Base-by-base conservation (phyloP, 768 basidiomycete species). In the Leccinum obscurum region DNA sequence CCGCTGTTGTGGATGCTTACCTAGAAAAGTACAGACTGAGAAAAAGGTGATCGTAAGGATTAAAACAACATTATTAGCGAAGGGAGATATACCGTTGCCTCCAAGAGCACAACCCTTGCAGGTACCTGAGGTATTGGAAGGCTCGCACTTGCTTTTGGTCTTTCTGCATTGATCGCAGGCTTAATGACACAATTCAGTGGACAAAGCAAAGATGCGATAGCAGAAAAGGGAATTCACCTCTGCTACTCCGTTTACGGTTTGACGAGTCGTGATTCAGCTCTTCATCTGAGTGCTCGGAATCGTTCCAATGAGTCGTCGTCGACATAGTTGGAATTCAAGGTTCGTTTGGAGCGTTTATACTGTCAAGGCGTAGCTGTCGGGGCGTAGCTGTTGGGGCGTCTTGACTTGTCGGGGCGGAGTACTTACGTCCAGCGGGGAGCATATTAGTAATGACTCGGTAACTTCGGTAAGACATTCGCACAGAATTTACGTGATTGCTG, bases 81-180 rank as follows among this genome's bases (percentile, higher is more conserved):
- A 44, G 11, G 32, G 0, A 35, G 64, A 76, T 76, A 70, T 66
- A 85, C 83, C 79, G 64, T 81, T 84, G 37, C 81, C 85, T 50
- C 80, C 79, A 63, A 82, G 71, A 54, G 80, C 76, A 75, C 86
- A 89, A 66, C 83, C 90, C 73, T 83, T 89, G 75, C 85, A 91
- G 22, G 77, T 75, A 17, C 77, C 77, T 20, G 83, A 81, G 6
- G 78, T 78, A 4, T 55, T 64, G 35, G 75, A 77, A 52, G 85
- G 82, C 68, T 92, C 90, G 69, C 92, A 93, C 72, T 93, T 92
- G 77, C 88, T 89, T 76, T 93, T 94, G 7, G 89, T 89, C 77
- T 92, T 93, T 53, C 91, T 81, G 66, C 92, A 94, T 65, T 92
- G 88, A 77, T 93, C 92, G 66, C 92, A 94, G 34, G 92, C 92